A percentile compares a stretch with the other conserved stretches of the same genome.
Evolutionary conservation across 345 rosid species (phyloP).

Genomic region (Gossypium anomalum): DNA sequence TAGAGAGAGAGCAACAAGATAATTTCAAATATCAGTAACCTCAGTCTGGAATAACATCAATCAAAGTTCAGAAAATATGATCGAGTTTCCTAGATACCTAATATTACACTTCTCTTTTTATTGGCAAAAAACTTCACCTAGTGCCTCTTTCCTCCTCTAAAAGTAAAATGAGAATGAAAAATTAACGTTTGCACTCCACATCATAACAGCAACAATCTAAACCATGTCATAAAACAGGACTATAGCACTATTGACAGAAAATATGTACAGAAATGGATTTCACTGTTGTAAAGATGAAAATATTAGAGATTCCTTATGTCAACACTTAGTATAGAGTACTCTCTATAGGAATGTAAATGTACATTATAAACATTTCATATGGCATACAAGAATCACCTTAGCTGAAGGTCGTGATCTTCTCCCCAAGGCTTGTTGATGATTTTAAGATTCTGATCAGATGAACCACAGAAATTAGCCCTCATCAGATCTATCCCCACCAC

Average conservation of each 20-base stretch:
- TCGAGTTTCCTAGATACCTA: neutral
- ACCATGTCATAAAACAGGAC: neutral
- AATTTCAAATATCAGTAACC: neutral
- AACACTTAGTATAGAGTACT: slow-evolving; percentile 1
- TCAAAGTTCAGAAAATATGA: neutral
- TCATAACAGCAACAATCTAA: neutral
- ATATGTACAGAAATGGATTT: neutral
- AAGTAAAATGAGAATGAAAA: slow-evolving; percentile 2
- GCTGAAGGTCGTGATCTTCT: slow-evolving; percentile 86
- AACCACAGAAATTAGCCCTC: slow-evolving; percentile 49
- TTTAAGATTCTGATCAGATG: slow-evolving; percentile 48
- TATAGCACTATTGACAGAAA: neutral
- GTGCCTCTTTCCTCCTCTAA: slow-evolving; percentile 17
- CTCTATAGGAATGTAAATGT: slow-evolving; percentile 22
- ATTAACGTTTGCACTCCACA: neutral
- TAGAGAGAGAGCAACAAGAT: slow-evolving; percentile 2
- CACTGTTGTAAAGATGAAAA: neutral
- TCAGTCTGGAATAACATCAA: neutral
- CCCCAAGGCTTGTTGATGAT: slow-evolving; percentile 85
- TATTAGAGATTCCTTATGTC: slow-evolving; percentile 7
- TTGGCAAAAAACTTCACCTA: neutral
- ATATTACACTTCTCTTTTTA: neutral
- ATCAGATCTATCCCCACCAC: slow-evolving; percentile 83
- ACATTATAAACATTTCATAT: slow-evolving; percentile 22
- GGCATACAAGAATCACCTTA: slow-evolving; percentile 62